A percentile compares a stretch with the other conserved stretches of the same genome.
These are phyloP conservation scores for Paramecium caudatum DNA, from an alignment of 73 alveolate species.

Conservation along the genomic window DNA sequence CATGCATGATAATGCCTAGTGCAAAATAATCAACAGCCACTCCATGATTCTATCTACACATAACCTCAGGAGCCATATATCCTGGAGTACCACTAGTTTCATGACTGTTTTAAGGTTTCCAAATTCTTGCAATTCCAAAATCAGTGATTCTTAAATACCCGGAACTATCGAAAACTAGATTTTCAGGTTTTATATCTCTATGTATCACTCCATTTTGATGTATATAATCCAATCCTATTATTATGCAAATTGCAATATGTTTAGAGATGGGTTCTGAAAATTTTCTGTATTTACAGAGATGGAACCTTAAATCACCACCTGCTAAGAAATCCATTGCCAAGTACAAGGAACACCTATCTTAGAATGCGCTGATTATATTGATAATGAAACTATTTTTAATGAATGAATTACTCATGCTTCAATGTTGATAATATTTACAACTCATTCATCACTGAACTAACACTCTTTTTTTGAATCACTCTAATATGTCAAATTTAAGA, in stretches of 20 bases:
- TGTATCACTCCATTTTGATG: slow-evolving; percentile 94
- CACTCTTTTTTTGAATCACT: slow-evolving; percentile 87
- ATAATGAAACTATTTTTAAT: slow-evolving; percentile 80
- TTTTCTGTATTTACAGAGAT: slow-evolving; percentile 83
- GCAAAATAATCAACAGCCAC: slow-evolving; percentile 94
- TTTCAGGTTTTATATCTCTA: slow-evolving; percentile 98
- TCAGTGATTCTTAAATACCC: slow-evolving; percentile 93
- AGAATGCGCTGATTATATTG: slow-evolving; percentile 94
- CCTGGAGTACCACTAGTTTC: slow-evolving; percentile 96
- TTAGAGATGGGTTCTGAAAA: slow-evolving; percentile 88
- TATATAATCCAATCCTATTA: slow-evolving; percentile 89
- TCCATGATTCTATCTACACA: slow-evolving; percentile 87
- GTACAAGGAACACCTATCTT: slow-evolving; percentile 89
- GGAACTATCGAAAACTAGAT: slow-evolving; percentile 88
- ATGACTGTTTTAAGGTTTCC: slow-evolving; percentile 86
- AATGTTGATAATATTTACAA: slow-evolving; percentile 84
- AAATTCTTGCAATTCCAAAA: slow-evolving; percentile 92
- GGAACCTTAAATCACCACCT: slow-evolving; percentile 92
- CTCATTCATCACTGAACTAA: slow-evolving; percentile 89
- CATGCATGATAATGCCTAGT: slow-evolving; percentile 92
- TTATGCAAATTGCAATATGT: slow-evolving; percentile 84
- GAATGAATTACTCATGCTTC: slow-evolving; percentile 75
- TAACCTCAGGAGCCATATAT: slow-evolving; percentile 95
- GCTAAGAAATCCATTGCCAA: slow-evolving; percentile 94
- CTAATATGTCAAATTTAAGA: slow-evolving; percentile 4